phyloP scores from a whole-genome alignment of 805 yeast genomes.

The Blastobotrys terrestris region DNA sequence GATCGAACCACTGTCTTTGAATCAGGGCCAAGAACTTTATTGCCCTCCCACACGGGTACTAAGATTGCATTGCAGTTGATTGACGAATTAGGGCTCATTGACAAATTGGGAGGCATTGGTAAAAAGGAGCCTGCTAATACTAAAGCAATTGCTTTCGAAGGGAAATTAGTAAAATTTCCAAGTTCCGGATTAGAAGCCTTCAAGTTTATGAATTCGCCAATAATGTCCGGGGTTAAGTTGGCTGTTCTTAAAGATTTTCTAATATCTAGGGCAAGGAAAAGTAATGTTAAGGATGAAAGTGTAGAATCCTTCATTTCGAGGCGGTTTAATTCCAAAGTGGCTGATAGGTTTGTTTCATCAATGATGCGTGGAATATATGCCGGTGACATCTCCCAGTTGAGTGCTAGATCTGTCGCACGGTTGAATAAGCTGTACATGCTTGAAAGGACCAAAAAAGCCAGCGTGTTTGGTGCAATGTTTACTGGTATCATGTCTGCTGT shows the following conservation, averaged over 20 bases:
- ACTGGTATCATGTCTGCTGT: conserved; percentile 29
- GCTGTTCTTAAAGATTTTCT: conserved; percentile 37
- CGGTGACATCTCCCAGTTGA: conserved; percentile 63
- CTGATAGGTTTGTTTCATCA: conserved; percentile 68
- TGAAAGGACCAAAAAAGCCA: conserved; percentile 46
- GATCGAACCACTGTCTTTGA: conserved; percentile 44
- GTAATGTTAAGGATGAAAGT: conserved; percentile 52
- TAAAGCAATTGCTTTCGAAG: conserved; percentile 51
- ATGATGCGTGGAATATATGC: conserved; percentile 87
- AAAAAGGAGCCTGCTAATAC: conserved; percentile 57
- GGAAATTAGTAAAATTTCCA: conserved; percentile 29
- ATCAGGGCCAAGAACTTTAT: conserved; percentile 84
- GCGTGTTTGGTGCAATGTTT: conserved; percentile 44
- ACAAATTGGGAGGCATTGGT: conserved; percentile 51
- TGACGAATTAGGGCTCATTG: conserved; percentile 39
- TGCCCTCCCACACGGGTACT: conserved; percentile 76
- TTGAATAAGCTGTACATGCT: conserved; percentile 49
- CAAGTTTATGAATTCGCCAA: conserved; percentile 24
- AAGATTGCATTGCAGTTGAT: conserved; percentile 24
- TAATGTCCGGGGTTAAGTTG: conserved; percentile 48
- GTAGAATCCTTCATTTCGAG: conserved; percentile 61
- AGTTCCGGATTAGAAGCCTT: conserved; percentile 9
- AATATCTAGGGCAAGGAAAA: conserved; percentile 20
- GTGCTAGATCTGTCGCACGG: conserved; percentile 50
- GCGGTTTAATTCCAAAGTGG: conserved; percentile 52